phyloP scores from a whole-genome alignment of 192 early-diverging fungal genomes.

The Tieghemiomyces parasiticus region DNA sequence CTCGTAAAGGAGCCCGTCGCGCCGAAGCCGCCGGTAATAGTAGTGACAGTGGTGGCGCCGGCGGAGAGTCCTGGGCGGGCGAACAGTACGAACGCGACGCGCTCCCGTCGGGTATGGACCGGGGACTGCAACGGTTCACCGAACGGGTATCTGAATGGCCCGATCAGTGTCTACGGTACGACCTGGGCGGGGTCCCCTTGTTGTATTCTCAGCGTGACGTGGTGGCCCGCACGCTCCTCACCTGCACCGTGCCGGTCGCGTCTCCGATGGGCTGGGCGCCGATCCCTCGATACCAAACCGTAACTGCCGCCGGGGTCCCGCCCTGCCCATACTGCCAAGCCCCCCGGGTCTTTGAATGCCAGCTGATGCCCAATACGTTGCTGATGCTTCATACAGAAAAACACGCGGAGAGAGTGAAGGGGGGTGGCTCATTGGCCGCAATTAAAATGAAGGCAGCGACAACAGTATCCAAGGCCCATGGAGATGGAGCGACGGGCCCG shows the following conservation, averaged over 20 bases:
- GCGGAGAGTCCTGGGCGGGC: conserved; percentile 40
- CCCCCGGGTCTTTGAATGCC: conserved; percentile 71
- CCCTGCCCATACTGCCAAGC: conserved; percentile 48
- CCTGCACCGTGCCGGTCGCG: too few species aligned
- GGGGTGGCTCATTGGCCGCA: too few species aligned
- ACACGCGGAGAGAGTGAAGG: neutral
- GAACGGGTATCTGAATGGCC: conserved; percentile 53
- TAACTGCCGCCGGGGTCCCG: too few species aligned
- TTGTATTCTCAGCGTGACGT: conserved; percentile 43
- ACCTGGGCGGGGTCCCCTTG: conserved; percentile 49
- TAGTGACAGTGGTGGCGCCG: too few species aligned
- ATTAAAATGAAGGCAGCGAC: conserved; percentile 33
- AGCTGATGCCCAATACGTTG: conserved; percentile 81
- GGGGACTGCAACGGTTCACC: conserved; percentile 68
- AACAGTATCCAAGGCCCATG: neutral
- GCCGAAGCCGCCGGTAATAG: too few species aligned
- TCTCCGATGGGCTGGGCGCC: too few species aligned
- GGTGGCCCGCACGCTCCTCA: conserved; percentile 27
- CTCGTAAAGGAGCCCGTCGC: too few species aligned
- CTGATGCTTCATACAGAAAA: conserved; percentile 47
- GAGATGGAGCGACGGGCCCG: conserved; percentile 8
- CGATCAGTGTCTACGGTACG: conserved; percentile 74
- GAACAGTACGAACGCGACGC: conserved; percentile 69
- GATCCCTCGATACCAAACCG: too few species aligned
- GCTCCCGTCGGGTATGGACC: conserved; percentile 57